Percentiles rank a stretch among this genome's conserved stretches.
phyloP scores from a whole-genome alignment of 768 basidiomycete genomes.

The Kwoniella sp. region DNA sequence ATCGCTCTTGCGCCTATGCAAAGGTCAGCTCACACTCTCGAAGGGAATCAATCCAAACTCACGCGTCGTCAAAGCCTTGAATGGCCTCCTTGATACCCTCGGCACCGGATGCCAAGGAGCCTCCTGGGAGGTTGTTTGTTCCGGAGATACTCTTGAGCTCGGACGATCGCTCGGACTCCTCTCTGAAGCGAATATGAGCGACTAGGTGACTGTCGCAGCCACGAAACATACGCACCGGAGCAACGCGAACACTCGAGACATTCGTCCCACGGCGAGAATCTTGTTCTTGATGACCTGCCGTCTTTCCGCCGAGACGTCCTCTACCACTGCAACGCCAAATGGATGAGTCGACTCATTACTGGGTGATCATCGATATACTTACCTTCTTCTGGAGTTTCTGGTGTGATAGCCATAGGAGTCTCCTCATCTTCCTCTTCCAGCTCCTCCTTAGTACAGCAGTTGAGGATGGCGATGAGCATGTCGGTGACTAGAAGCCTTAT shows the following conservation, averaged over 20 bases:
- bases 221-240: constrained; percentile 62
- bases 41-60: constrained; percentile 51
- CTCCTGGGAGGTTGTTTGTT: constrained; percentile 66
- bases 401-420: constrained; percentile 39
- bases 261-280: constrained; percentile 93
- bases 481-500: constrained; percentile 88
- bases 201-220: not conserved
- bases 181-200: constrained; percentile 57
- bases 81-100: constrained; percentile 96
- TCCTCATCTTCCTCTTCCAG: constrained; percentile 77
- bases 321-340: constrained; percentile 17
- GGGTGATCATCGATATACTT: no score
- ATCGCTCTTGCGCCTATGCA: constrained; percentile 80
- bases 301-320: constrained; percentile 57
- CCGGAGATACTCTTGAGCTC: constrained; percentile 90
- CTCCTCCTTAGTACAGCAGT: constrained; percentile 94
- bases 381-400: constrained; percentile 35
- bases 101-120: constrained; percentile 75
- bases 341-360: not conserved
- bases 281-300: constrained; percentile 95
- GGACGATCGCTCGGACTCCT: constrained; percentile 95
- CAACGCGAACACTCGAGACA: constrained; percentile 92
- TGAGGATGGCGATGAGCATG: constrained; percentile 94
- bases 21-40: not conserved
- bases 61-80: constrained; percentile 92